phyloP scores from a whole-genome alignment of 176 grass and related monocot genomes.

The Cocos nucifera region DNA sequence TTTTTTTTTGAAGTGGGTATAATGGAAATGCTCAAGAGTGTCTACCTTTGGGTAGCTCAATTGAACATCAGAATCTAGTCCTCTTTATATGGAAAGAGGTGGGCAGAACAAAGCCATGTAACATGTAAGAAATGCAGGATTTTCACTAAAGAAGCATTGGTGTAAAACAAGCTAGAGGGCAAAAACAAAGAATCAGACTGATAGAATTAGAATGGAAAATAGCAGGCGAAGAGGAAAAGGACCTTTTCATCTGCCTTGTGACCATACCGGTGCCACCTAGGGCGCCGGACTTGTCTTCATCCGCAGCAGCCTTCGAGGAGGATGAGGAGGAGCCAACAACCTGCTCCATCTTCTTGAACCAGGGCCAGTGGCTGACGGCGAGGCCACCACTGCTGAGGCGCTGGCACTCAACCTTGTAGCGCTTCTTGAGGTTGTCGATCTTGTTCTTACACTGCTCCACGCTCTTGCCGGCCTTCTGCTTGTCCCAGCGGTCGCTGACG shows the following conservation, averaged over 20 bases:
- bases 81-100: too few relatives aligned
- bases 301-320: conserved; percentile 26
- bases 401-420: conserved; percentile 95
- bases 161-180: too few relatives aligned
- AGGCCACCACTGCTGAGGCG: conserved; percentile 30
- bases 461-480: conserved; percentile 41
- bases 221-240: neutral
- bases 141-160: too few relatives aligned
- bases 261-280: conserved; percentile 13
- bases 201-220: too few relatives aligned
- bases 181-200: too few relatives aligned
- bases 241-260: conserved; percentile 58
- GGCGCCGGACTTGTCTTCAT: conserved; percentile 18
- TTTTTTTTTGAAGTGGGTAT: too few relatives aligned
- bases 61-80: too few relatives aligned
- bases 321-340: conserved; percentile 42
- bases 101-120: too few relatives aligned
- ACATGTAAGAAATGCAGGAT: too few relatives aligned
- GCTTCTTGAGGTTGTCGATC: conserved; percentile 97
- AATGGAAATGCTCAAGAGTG: too few relatives aligned
- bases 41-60: too few relatives aligned
- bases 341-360: conserved; percentile 84
- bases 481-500: conserved; percentile 39
- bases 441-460: conserved; percentile 99
- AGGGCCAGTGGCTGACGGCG: conserved; percentile 60